phyloP scores from a whole-genome alignment of 331 rosid genomes.

The Acacia pycnantha region DNA sequence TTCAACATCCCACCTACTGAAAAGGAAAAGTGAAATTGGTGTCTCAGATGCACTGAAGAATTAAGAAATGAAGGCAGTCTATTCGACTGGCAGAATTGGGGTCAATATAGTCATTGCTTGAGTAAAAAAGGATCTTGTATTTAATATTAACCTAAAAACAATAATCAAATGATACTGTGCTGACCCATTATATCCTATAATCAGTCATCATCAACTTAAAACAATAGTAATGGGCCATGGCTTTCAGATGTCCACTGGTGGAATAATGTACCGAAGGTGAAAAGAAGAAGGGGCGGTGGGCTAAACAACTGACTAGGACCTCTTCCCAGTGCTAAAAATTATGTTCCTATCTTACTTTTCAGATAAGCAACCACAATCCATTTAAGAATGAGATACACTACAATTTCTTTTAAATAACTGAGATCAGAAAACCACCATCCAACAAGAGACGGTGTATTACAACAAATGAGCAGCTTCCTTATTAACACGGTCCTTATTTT shows the following conservation, averaged over 20 bases:
- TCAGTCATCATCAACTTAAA: neutral
- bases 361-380: neutral
- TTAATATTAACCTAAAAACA: neutral
- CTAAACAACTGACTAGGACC: slow-evolving; percentile 11
- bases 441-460: neutral
- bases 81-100: neutral
- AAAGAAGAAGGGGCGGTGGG: neutral
- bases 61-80: neutral
- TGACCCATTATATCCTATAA: slow-evolving; percentile 8
- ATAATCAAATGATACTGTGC: slow-evolving; percentile 7
- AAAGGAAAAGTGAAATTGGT: neutral
- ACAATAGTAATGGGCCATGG: neutral
- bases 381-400: neutral
- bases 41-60: neutral
- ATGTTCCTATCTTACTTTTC: neutral
- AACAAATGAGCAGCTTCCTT: neutral
- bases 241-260: neutral
- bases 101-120: neutral
- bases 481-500: neutral
- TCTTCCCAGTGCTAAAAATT: neutral
- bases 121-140: neutral
- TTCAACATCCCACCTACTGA: neutral
- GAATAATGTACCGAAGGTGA: neutral
- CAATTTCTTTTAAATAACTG: neutral
- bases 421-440: neutral